These are phyloP conservation scores for Candida taoyuanica DNA, from an alignment of 805 yeast species.

Conservation along the genomic window DNA sequence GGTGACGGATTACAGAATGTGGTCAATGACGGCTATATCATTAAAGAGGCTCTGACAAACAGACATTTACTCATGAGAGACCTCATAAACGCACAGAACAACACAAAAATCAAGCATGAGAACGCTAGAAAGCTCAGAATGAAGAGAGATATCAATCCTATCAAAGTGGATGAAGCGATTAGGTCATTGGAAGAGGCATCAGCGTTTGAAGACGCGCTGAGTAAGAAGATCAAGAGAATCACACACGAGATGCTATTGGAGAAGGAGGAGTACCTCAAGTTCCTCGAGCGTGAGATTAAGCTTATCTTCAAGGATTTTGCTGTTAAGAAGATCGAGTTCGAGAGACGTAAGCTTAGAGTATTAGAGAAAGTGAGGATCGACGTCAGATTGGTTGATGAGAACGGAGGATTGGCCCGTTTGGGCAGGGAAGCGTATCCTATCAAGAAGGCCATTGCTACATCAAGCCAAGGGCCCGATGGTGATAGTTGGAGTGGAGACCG, in stretches of 20 bases:
- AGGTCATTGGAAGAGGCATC: conserved; percentile 74
- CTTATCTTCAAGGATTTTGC: conserved; percentile 54
- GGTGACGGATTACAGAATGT: conserved; percentile 70
- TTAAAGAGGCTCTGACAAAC: conserved; percentile 90
- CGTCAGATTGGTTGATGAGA: conserved; percentile 66
- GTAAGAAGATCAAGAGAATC: conserved; percentile 73
- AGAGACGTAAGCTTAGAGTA: conserved; percentile 70
- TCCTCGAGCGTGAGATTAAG: conserved; percentile 53
- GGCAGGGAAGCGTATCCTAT: conserved; percentile 63
- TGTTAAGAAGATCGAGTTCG: conserved; percentile 74
- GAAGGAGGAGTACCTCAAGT: conserved; percentile 51
- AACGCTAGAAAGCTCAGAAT: conserved; percentile 68
- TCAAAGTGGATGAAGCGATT: conserved; percentile 88
- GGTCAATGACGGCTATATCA: conserved; percentile 72
- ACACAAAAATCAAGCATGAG: conserved; percentile 63
- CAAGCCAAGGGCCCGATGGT: conserved; percentile 45
- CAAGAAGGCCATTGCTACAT: conserved; percentile 11
- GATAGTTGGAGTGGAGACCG: conserved; percentile 61
- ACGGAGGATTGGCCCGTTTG: conserved; percentile 77
- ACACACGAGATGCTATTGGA: conserved; percentile 84
- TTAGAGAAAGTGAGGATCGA: conserved; percentile 70
- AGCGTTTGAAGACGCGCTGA: conserved; percentile 67
- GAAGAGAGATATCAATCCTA: conserved; percentile 72
- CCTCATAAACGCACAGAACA: conserved; percentile 69
- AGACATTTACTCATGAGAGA: conserved; percentile 92